Base-by-base conservation (phyloP, 31 red algal species). In the Odonthalia washingtoniensis region DNA sequence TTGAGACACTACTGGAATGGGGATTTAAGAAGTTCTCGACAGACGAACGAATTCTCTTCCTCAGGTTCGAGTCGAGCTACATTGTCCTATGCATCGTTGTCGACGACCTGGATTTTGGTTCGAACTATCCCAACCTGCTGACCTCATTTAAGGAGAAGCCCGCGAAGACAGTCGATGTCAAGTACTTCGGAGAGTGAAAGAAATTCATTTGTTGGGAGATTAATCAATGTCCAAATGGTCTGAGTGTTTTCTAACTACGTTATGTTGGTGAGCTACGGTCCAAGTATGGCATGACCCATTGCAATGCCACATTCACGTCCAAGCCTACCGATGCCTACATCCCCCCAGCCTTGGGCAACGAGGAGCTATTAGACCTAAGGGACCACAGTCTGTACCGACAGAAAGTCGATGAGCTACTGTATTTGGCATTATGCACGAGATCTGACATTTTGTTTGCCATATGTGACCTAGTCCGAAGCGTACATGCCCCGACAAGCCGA, bases 341-440 rank as follows among this genome's bases (percentile, higher is more conserved):
- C 26, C 49, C 5, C 32, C 0, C 6, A 57, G 39, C 76, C 14
- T 17, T 0, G 27, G 76, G 0, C 49, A 0, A 26, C 40, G 76
- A 80, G 9, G 0, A 6, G 24, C 4, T 26, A 4, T 44, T 0
- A 3, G 40, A 21, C 24, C 26, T 0, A 57, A 80, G 60, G 76
- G 76, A 80, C 4, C 35, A 80, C 42, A 30, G 12, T 18, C 14
- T 0, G 0, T 80, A 80, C 60, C 3, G 0, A 21, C 26, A 31
- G 32, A 14, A 26, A 0, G 37, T 60, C 26, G 1, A 44, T 34
- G 40, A 57, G 24, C 42, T 80, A 24, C 76, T 80, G 9, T 60
- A 80, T 24, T 80, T 80, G 45, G 39, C 46, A 9, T n/a, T 80
- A 16, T 80, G 76, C 24, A 80, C 76, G 6, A 60, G 45, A 42